Percentiles rank a stretch among this genome's conserved stretches.
These are phyloP conservation scores for Lachancea sp. DNA, from an alignment of 805 yeast species.

Conservation along the genomic window DNA sequence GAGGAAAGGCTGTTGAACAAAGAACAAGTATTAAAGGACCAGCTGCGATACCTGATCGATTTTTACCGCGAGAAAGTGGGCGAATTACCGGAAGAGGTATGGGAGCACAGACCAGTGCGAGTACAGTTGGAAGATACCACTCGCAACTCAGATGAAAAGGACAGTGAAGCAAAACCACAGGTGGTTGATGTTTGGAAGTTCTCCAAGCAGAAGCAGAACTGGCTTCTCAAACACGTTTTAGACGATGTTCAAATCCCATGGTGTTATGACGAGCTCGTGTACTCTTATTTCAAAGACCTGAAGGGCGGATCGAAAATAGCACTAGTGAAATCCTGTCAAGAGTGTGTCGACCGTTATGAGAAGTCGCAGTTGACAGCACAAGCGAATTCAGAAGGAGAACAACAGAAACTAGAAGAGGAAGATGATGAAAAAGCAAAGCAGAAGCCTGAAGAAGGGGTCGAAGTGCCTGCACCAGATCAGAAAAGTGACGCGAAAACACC, in stretches of 20 bases:
- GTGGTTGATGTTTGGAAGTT: constrained; percentile 33
- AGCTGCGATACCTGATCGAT: constrained; percentile 31
- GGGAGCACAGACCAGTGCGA: constrained; percentile 8
- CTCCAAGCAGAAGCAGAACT: constrained; percentile 33
- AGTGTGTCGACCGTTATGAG: constrained; percentile 4
- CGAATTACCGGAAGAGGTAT: constrained; percentile 24
- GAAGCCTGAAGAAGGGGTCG: constrained; percentile 2
- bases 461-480: too few species aligned
- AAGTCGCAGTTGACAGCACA: constrained; percentile 2
- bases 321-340: constrained; percentile 7
- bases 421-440: background rate
- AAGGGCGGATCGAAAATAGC: constrained; percentile 17
- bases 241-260: constrained; percentile 24
- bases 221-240: constrained; percentile 32
- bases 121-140: constrained; percentile 1
- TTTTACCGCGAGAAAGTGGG: constrained; percentile 26
- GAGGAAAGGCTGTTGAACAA: constrained; percentile 22
- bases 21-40: constrained; percentile 30
- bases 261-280: constrained; percentile 24
- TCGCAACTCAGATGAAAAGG: constrained; percentile 11
- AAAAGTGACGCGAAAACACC: constrained; percentile 9
- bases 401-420: background rate
- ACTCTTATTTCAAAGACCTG: constrained; percentile 27
- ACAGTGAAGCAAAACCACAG: constrained; percentile 5
- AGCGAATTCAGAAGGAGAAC: background rate